Evolutionary conservation across 306 rosid species (phyloP), one percentile per base, ranked within the genome.

Genomic region (Arachis hypogaea): DNA sequence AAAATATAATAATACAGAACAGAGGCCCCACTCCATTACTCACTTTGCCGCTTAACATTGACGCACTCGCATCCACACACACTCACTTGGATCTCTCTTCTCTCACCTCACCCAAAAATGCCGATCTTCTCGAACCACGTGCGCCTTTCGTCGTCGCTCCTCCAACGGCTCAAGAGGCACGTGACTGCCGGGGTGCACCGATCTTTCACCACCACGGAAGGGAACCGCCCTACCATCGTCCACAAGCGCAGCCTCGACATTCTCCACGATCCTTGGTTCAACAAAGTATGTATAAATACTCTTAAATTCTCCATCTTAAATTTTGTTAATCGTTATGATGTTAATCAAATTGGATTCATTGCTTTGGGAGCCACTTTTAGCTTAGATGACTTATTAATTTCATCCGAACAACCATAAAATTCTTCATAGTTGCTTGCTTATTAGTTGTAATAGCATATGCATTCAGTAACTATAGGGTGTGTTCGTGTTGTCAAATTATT

Each of bases 261-360:
- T 72, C 99, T 95, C 46, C 99, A 95, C 29, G 99, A 95, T 69
- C 98, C 99, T 59, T 95, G 97, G 99, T 95, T 95, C 87, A 95
- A 95, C 51, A 95, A 92, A 72, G 99, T 92, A 68, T 33, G 18
- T n/a, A 6, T 65, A 63, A 6, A 16, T 46, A 62, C 36, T 47
- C 47, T 61, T 62, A 3, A 12, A 9, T 5, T 56, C 61, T 30
- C 43, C 22, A 47, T 62, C 18, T 67, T 59, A 3, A 1, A 5
- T 33, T 6, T 2, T 16, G 2, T 7, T 33, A 33, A 33, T 33
- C 38, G 38, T 33, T 33, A 33, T 33, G 38, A 4, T 4, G 38
- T 33, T 33, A 33, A 33, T 33, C 38, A 33, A 33, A 33, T 33
- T 33, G 28, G 28, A 33, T 33, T 33, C 38, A 33, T 33, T 33